Percentiles rank a stretch among this genome's conserved stretches.
Conservation (phyloP, 805 yeast genomes). For the Yarrowia keelungensis region DNA sequence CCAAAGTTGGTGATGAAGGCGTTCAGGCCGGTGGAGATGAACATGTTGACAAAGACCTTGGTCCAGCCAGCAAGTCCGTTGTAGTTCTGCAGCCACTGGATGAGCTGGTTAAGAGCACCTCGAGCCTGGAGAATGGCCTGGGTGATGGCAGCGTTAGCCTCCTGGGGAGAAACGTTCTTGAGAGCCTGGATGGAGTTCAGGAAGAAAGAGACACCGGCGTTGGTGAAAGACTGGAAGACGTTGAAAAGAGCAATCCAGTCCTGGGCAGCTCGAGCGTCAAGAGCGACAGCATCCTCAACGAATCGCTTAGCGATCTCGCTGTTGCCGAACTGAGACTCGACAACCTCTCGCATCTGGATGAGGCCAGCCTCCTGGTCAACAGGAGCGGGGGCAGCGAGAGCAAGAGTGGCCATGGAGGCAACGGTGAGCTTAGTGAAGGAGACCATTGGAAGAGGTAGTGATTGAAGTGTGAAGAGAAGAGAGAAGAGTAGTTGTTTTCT, state of each 20-base stretch:
- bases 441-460: conserved; percentile 21
- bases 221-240: conserved; percentile 36
- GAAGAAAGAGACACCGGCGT: conserved; percentile 34
- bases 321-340: conserved; percentile 10
- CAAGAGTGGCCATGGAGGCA: conserved; percentile 29
- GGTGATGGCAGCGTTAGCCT: conserved; percentile 23
- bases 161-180: conserved; percentile 27
- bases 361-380: conserved; percentile 32
- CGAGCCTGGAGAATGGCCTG: conserved; percentile 17
- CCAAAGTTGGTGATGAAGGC: conserved; percentile 37
- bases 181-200: conserved; percentile 23
- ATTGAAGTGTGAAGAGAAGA: conserved; percentile 13
- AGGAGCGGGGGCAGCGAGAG: conserved; percentile 38
- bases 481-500: neutral
- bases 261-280: conserved; percentile 35
- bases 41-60: conserved; percentile 30
- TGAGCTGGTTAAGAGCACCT: conserved; percentile 30
- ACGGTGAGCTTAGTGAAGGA: conserved; percentile 31
- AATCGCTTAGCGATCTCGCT: conserved; percentile 29
- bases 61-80: conserved; percentile 39
- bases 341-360: conserved; percentile 27
- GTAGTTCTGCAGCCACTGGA: conserved; percentile 36
- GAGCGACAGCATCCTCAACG: conserved; percentile 18
- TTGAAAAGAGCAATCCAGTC: conserved; percentile 27
- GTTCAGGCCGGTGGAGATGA: conserved; percentile 26